Evolutionary conservation across 805 yeast species (phyloP).

Genomic region (Kuraishia piskuri): DNA sequence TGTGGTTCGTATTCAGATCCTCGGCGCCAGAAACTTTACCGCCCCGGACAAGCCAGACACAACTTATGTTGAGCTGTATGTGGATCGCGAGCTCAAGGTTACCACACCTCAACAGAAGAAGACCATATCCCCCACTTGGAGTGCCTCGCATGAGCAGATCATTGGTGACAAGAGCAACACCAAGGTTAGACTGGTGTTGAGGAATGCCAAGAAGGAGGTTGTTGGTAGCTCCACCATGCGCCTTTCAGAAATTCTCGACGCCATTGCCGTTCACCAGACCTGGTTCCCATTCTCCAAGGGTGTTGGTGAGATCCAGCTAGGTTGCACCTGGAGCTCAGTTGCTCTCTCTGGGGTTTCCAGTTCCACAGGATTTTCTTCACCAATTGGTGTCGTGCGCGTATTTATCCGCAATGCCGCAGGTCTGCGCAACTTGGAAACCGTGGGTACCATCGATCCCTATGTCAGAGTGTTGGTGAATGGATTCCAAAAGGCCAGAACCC

Average conservation of each 20-base stretch:
- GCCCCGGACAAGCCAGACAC: slow-evolving; percentile 39
- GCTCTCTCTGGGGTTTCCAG: slow-evolving; percentile 58
- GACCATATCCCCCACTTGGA: slow-evolving; percentile 62
- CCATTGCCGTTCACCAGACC: slow-evolving; percentile 65
- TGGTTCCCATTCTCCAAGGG: slow-evolving; percentile 71
- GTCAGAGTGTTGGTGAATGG: slow-evolving; percentile 74
- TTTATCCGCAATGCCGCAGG: slow-evolving; percentile 61
- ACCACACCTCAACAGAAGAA: slow-evolving; percentile 53
- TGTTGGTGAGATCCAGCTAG: slow-evolving; percentile 62
- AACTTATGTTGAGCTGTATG: slow-evolving; percentile 61
- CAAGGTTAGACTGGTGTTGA: slow-evolving; percentile 58
- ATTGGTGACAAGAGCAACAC: slow-evolving; percentile 64
- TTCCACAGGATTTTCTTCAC: slow-evolving; percentile 80
- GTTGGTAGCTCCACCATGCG: slow-evolving; percentile 53
- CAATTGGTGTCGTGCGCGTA: slow-evolving; percentile 85
- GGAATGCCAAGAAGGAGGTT: slow-evolving; percentile 49
- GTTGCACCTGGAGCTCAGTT: slow-evolving; percentile 83
- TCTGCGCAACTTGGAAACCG: slow-evolving; percentile 74
- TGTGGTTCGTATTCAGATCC: slow-evolving; percentile 61
- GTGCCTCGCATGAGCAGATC: slow-evolving; percentile 46
- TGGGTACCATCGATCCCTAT: slow-evolving; percentile 93
- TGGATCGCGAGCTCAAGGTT: slow-evolving; percentile 51
- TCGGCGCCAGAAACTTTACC: slow-evolving; percentile 50
- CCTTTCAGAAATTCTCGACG: slow-evolving; percentile 61
- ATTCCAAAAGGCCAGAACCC: slow-evolving; percentile 68